Conservation (phyloP, 1,284 basidiomycete genomes). For the Austropuccinia psidii region DNA sequence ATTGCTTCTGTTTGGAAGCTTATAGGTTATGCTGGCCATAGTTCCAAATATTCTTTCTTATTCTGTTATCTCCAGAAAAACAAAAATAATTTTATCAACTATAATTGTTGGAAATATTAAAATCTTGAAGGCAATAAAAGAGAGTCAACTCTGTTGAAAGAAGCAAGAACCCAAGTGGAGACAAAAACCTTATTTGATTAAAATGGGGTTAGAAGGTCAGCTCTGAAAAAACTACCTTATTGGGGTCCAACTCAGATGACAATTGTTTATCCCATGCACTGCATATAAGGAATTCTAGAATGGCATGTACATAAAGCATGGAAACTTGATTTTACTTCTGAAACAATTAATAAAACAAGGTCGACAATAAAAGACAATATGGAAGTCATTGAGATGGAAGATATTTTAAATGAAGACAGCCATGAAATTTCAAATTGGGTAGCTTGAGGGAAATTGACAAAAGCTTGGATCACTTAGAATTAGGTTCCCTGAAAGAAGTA, state of each 20-base stretch:
- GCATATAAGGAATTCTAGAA: constrained; percentile 10
- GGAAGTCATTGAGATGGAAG: background rate
- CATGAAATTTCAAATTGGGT: background rate
- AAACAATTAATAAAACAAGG: background rate
- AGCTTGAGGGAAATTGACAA: background rate
- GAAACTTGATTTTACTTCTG: background rate
- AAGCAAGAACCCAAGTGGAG: constrained; percentile 13
- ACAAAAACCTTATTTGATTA: background rate
- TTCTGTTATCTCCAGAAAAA: constrained; percentile 22
- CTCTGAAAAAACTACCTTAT: constrained; percentile 14
- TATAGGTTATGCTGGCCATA: constrained; percentile 24
- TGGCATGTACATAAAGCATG: constrained; percentile 19
- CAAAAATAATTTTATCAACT: background rate
- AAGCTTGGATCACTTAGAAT: background rate
- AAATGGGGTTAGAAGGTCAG: constrained; percentile 9
- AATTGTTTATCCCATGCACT: constrained; percentile 28
- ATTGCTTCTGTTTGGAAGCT: constrained; percentile 6
- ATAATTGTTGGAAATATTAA: background rate
- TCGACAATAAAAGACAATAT: background rate
- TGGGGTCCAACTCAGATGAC: constrained; percentile 27
- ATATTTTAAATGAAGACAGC: constrained; percentile 14
- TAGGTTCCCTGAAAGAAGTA: constrained; percentile 14
- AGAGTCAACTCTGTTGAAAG: constrained; percentile 7
- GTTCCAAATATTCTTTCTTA: constrained; percentile 14
- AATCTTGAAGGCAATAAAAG: constrained; percentile 17